Percentiles rank a stretch among this genome's conserved stretches.
These are phyloP conservation scores for Fusarium sublunatum DNA, from an alignment of 2,329 filamentous ascomycete species.

Conservation along the genomic window DNA sequence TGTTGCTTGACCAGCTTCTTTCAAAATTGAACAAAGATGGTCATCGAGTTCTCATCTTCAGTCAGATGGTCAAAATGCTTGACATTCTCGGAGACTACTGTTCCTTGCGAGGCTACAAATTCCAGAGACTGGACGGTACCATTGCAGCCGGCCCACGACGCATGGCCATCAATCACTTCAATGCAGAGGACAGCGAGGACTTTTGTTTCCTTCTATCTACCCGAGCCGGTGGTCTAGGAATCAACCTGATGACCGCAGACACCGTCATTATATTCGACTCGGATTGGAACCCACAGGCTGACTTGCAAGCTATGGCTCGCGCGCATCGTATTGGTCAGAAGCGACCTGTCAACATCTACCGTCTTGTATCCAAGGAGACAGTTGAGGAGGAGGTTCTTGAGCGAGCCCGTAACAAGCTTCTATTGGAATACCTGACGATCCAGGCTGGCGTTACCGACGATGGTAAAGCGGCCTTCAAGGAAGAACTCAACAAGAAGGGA, in stretches of 20 bases:
- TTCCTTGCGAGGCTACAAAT: slow-evolving; percentile 91
- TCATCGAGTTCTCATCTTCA: slow-evolving; percentile 97
- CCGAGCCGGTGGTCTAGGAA: slow-evolving; percentile 94
- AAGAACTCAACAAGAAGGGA: slow-evolving; percentile 82
- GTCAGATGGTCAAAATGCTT: slow-evolving; percentile 99
- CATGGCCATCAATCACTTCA: slow-evolving; percentile 98
- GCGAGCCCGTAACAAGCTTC: slow-evolving; percentile 94
- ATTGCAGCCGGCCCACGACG: slow-evolving; percentile 89
- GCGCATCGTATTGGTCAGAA: slow-evolving; percentile 98
- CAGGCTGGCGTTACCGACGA: slow-evolving; percentile 97
- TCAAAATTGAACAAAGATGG: slow-evolving; percentile 93
- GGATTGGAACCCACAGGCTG: slow-evolving; percentile 98
- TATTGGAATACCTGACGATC: slow-evolving; percentile 97
- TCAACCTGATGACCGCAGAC: slow-evolving; percentile 98
- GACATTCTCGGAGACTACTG: slow-evolving; percentile 96
- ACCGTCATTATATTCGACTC: slow-evolving; percentile 98
- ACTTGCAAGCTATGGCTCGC: slow-evolving; percentile 97
- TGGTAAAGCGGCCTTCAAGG: slow-evolving; percentile 80
- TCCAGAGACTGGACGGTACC: slow-evolving; percentile 94
- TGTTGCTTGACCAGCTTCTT: slow-evolving; percentile 95
- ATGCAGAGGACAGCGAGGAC: slow-evolving; percentile 93
- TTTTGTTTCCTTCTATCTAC: slow-evolving; percentile 97
- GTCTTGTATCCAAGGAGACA: slow-evolving; percentile 96
- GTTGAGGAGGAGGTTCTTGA: slow-evolving; percentile 98
- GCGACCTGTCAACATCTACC: slow-evolving; percentile 94